Percentiles rank a stretch among this genome's conserved stretches.
phyloP scores from a whole-genome alignment of 2,329 filamentous ascomycete species.

The Xylaria sp. region DNA sequence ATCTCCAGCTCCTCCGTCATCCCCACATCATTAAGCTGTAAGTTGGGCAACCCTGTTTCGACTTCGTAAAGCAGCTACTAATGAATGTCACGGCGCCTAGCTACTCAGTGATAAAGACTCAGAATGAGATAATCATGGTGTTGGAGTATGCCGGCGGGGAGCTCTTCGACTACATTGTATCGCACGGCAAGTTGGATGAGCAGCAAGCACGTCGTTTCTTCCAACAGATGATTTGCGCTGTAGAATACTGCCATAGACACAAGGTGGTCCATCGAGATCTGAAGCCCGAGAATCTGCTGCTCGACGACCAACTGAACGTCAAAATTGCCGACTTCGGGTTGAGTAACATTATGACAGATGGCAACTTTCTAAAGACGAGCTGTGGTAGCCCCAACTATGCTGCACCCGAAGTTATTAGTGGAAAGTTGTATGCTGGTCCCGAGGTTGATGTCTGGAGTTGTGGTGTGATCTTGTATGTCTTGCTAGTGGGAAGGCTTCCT shows the following conservation, averaged over 20 bases:
- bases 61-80: neutral
- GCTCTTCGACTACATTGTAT: slow-evolving; percentile 97
- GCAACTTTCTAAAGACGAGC: slow-evolving; percentile 98
- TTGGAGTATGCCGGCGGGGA: slow-evolving; percentile 96
- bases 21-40: slow-evolving; percentile 99
- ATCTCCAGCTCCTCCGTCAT: slow-evolving; percentile 91
- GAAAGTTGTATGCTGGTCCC: slow-evolving; percentile 94
- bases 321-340: slow-evolving; percentile 99
- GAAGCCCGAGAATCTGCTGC: slow-evolving; percentile 94
- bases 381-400: slow-evolving; percentile 99
- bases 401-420: slow-evolving; percentile 95
- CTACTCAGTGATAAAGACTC: slow-evolving; percentile 95
- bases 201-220: slow-evolving; percentile 96
- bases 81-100: slow-evolving; percentile 51
- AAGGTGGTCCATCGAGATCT: slow-evolving; percentile 98
- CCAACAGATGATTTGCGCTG: slow-evolving; percentile 97
- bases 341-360: slow-evolving; percentile 99
- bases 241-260: slow-evolving; percentile 98
- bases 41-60: slow-evolving; percentile 39
- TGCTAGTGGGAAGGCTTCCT: slow-evolving; percentile 81
- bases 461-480: slow-evolving; percentile 86
- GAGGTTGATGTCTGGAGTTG: slow-evolving; percentile 99
- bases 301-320: slow-evolving; percentile 95
- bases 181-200: slow-evolving; percentile 89
- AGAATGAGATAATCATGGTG: slow-evolving; percentile 97